Evolutionary conservation across 805 yeast species (phyloP).

Genomic region (Wickerhamomyces queroliae): DNA sequence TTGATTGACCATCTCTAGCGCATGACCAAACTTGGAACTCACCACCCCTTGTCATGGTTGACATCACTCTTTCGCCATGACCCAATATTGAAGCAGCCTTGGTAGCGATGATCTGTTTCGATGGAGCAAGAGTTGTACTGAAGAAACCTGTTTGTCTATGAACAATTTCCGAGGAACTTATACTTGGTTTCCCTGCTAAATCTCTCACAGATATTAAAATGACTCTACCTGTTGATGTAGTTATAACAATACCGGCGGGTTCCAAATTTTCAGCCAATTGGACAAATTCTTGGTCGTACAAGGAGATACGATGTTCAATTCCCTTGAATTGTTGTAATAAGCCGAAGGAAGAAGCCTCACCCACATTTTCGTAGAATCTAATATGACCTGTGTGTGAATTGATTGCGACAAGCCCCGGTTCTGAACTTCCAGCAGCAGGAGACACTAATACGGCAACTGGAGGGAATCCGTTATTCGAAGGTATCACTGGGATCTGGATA

Average conservation of each 20-base stretch:
- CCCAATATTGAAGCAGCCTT: slow-evolving; percentile 46
- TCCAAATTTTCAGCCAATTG: slow-evolving; percentile 54
- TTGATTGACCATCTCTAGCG: slow-evolving; percentile 37
- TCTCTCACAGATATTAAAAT: slow-evolving; percentile 61
- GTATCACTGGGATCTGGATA: slow-evolving; percentile 37
- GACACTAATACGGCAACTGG: slow-evolving; percentile 55
- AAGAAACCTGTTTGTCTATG: slow-evolving; percentile 29
- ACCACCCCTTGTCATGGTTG: slow-evolving; percentile 37
- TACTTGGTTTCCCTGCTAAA: slow-evolving; percentile 53
- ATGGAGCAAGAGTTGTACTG: slow-evolving; percentile 20
- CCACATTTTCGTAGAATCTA: slow-evolving; percentile 70
- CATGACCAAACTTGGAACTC: slow-evolving; percentile 43
- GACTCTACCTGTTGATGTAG: slow-evolving; percentile 67
- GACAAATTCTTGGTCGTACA: slow-evolving; percentile 49
- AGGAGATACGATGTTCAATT: slow-evolving; percentile 31
- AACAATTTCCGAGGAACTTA: slow-evolving; percentile 21
- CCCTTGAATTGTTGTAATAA: slow-evolving; percentile 38
- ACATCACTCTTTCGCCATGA: slow-evolving; percentile 41
- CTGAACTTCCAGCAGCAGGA: slow-evolving; percentile 44
- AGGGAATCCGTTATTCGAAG: slow-evolving; percentile 23
- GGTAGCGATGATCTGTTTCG: slow-evolving; percentile 49
- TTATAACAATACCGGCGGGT: slow-evolving; percentile 67
- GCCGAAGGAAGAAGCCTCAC: slow-evolving; percentile 62
- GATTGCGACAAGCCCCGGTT: slow-evolving; percentile 69
- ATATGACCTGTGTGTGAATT: slow-evolving; percentile 53